phyloP scores from a whole-genome alignment of 805 yeast species.

The Kregervanrija delftensis region DNA sequence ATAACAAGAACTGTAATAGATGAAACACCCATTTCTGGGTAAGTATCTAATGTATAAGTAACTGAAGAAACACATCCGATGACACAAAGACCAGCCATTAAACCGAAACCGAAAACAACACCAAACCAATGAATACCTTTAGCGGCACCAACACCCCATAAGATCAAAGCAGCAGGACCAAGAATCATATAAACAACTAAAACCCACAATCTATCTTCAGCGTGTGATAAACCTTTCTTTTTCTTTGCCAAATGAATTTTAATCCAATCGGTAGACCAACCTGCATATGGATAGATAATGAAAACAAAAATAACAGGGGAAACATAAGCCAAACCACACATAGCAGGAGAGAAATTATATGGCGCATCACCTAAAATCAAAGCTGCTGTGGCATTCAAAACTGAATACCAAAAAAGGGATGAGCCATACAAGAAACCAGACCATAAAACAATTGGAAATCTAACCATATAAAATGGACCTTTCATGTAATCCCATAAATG shows the following conservation, averaged over 20 bases:
- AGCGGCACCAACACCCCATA: constrained; percentile 62
- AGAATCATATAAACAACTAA: constrained; percentile 38
- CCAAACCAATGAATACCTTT: constrained; percentile 50
- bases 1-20: constrained; percentile 51
- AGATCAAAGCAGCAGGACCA: constrained; percentile 47
- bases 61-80: constrained; percentile 47
- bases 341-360: constrained; percentile 42
- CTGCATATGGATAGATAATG: constrained; percentile 39
- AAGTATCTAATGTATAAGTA: constrained; percentile 50
- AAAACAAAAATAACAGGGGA: constrained; percentile 46
- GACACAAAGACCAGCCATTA: constrained; percentile 47
- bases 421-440: constrained; percentile 50
- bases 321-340: constrained; percentile 44
- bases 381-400: constrained; percentile 43
- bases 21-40: constrained; percentile 45
- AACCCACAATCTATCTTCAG: constrained; percentile 57
- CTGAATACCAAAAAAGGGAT: constrained; percentile 40
- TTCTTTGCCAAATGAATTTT: constrained; percentile 41
- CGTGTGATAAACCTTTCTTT: constrained; percentile 44
- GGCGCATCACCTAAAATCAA: constrained; percentile 38
- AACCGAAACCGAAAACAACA: constrained; percentile 46
- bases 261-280: constrained; percentile 45
- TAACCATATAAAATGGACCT: constrained; percentile 35
- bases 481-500: constrained; percentile 22
- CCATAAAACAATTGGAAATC: constrained; percentile 51